Evolutionary conservation across 1,284 basidiomycete genomes (phyloP).

Genomic region (Tilletia walkeri): DNA sequence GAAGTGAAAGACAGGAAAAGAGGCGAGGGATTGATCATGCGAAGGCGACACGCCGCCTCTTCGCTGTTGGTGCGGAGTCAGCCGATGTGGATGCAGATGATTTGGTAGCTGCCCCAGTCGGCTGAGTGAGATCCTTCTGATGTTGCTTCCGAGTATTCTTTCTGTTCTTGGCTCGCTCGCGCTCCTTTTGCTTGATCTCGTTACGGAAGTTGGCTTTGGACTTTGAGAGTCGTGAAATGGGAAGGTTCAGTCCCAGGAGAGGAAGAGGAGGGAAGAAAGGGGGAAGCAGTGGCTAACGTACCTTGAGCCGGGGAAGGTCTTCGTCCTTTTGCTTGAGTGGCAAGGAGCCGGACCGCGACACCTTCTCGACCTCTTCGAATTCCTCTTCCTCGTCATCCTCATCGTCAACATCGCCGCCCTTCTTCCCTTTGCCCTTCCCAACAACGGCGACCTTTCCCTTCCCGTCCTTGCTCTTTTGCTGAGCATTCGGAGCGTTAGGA

Average conservation of each 20-base stretch:
- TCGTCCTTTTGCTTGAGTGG: background rate
- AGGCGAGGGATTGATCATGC: background rate
- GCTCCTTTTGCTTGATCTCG: slow-evolving; percentile 11
- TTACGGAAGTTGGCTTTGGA: slow-evolving; percentile 1
- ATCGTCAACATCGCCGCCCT: background rate
- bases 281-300: background rate
- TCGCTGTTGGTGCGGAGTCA: background rate
- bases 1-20: background rate
- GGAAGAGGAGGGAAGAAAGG: background rate
- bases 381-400: background rate
- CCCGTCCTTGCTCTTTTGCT: background rate
- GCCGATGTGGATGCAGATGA: background rate
- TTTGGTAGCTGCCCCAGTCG: too few species aligned
- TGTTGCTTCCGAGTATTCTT: background rate
- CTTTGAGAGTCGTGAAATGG: background rate
- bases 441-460: background rate
- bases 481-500: background rate
- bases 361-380: slow-evolving; percentile 11
- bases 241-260: background rate
- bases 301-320: background rate
- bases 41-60: background rate
- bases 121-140: background rate
- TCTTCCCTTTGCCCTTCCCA: background rate
- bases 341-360: background rate
- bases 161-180: background rate